Percentiles rank a stretch among this genome's conserved stretches.
Conservation (phyloP, 805 yeast genomes). For the Candida mattraensis region DNA sequence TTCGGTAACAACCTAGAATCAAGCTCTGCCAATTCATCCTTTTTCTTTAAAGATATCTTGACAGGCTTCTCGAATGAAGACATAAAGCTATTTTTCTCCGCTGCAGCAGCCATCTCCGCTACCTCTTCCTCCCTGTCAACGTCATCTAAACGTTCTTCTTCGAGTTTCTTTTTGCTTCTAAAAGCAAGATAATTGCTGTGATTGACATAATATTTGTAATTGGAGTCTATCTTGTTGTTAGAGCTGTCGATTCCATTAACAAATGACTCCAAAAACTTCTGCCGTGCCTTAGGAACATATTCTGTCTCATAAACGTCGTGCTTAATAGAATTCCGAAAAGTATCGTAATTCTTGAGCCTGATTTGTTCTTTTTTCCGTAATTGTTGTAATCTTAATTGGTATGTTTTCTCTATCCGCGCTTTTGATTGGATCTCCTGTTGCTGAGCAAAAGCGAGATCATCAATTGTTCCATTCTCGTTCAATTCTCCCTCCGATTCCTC, state of each 20-base stretch:
- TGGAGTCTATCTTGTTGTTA: slow-evolving; percentile 35
- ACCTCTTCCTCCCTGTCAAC: slow-evolving; percentile 39
- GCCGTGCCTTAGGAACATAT: slow-evolving; percentile 22
- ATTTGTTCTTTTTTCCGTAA: slow-evolving; percentile 25
- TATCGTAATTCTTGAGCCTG: slow-evolving; percentile 35
- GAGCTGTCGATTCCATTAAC: slow-evolving; percentile 24
- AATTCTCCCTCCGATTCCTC: slow-evolving; percentile 21
- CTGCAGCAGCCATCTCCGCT: slow-evolving; percentile 19
- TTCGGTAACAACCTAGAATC: slow-evolving; percentile 15
- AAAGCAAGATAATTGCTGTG: slow-evolving; percentile 44
- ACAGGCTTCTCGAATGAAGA: slow-evolving; percentile 23
- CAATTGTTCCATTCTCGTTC: slow-evolving; percentile 21
- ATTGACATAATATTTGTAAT: slow-evolving; percentile 38
- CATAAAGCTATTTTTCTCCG: slow-evolving; percentile 18
- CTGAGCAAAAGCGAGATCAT: slow-evolving; percentile 18
- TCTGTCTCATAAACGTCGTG: slow-evolving; percentile 23
- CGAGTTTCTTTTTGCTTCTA: slow-evolving; percentile 36
- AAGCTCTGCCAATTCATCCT: slow-evolving; percentile 2
- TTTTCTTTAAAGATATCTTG: slow-evolving; percentile 24
- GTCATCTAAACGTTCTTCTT: slow-evolving; percentile 46
- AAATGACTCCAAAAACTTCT: slow-evolving; percentile 30
- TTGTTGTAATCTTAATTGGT: slow-evolving; percentile 14
- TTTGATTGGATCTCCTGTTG: slow-evolving; percentile 22
- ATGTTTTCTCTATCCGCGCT: slow-evolving; percentile 18
- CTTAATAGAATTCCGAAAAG: slow-evolving; percentile 33